Conservation (phyloP, 495 filamentous ascomycete genomes). For the Penicillium argentinense region DNA sequence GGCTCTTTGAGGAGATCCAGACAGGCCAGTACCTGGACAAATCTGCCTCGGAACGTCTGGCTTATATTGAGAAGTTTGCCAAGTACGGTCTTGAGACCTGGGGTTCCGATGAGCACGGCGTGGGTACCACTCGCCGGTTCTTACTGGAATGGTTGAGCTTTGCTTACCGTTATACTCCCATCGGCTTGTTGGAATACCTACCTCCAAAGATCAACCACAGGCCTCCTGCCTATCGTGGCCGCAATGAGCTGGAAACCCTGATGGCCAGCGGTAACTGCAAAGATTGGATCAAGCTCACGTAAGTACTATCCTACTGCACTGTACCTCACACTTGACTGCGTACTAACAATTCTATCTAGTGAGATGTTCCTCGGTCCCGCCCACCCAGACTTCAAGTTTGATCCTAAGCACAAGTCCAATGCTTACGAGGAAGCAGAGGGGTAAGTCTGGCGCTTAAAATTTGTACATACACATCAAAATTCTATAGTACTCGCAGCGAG, state of each 20-base stretch:
- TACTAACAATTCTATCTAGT: constrained; percentile 46
- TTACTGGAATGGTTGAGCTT: constrained; percentile 95
- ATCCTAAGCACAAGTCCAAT: constrained; percentile 98
- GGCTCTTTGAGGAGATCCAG: constrained; percentile 96
- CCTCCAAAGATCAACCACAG: constrained; percentile 86
- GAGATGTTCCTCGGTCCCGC: constrained; percentile 97
- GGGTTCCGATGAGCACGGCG: constrained; percentile 90
- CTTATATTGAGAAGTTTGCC: constrained; percentile 83
- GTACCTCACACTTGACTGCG: too few relatives aligned
- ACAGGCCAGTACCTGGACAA: constrained; percentile 94
- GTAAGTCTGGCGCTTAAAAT: constrained; percentile 34
- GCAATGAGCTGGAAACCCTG: constrained; percentile 89
- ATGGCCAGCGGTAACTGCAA: constrained; percentile 85
- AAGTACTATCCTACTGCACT: too few relatives aligned
- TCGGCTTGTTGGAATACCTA: constrained; percentile 83
- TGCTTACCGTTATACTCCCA: constrained; percentile 81
- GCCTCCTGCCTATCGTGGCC: constrained; percentile 76
- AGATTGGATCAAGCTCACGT: constrained; percentile 99
- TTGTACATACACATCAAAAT: too few relatives aligned
- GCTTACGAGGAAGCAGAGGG: constrained; percentile 69
- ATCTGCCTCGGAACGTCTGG: constrained; percentile 78
- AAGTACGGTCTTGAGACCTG: constrained; percentile 89
- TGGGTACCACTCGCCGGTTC: constrained; percentile 87
- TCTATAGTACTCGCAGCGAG: too few relatives aligned
- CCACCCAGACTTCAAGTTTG: constrained; percentile 86